Conservation (phyloP, 768 basidiomycete genomes). For the Russula vinacea region DNA sequence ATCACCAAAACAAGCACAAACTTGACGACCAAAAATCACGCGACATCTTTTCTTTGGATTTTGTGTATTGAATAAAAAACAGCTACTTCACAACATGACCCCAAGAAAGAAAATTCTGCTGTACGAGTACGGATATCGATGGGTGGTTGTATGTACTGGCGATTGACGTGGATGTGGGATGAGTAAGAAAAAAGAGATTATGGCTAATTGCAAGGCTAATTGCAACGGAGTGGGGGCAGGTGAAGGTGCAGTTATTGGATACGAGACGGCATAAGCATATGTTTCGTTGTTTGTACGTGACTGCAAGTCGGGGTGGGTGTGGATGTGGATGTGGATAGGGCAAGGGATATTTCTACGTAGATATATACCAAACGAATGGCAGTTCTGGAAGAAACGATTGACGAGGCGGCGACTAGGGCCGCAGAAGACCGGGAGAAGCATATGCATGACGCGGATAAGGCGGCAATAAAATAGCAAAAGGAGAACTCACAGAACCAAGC, state of each 20-base stretch:
- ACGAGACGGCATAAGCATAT: slow-evolving; percentile 6
- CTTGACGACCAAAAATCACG: background rate
- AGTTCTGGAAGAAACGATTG: background rate
- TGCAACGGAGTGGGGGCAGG: background rate
- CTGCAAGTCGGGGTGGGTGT: background rate
- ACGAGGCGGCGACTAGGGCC: background rate
- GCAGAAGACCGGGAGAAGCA: slow-evolving; percentile 3
- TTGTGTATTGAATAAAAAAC: slow-evolving; percentile 7
- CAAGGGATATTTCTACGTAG: slow-evolving; percentile 1
- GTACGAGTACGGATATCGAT: slow-evolving; percentile 12
- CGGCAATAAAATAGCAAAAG: slow-evolving; percentile 1
- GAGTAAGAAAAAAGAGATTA: background rate
- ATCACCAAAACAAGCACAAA: no score
- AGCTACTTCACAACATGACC: slow-evolving; percentile 25
- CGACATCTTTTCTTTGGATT: background rate
- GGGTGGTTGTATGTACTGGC: background rate
- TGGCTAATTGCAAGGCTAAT: background rate
- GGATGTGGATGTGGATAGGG: background rate
- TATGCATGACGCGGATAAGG: slow-evolving; percentile 5
- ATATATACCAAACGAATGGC: slow-evolving; percentile 10
- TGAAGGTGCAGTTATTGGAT: slow-evolving; percentile 2
- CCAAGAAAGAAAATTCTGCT: slow-evolving; percentile 10
- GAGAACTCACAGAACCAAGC: slow-evolving; percentile 16
- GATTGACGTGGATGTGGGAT: background rate
- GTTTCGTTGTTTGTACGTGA: slow-evolving; percentile 9